Evolutionary conservation across 75 land plant genomes (phyloP).

Genomic region (Selaginella tamariscina): DNA sequence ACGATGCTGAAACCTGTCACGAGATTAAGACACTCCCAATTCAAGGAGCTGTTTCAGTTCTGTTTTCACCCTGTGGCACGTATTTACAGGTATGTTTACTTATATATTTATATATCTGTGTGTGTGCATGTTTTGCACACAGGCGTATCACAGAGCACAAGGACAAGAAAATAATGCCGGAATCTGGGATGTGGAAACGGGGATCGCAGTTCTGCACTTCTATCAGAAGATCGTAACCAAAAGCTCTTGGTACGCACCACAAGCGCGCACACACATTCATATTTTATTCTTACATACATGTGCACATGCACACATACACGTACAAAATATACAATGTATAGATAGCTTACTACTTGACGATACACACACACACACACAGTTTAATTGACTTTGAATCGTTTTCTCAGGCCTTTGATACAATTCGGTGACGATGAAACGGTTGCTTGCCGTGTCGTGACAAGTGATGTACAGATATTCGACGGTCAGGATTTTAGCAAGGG

Average conservation of each 20-base stretch:
- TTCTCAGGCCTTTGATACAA: constrained; percentile 63
- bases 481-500: constrained; percentile 59
- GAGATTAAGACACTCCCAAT: constrained; percentile 42
- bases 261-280: too few species aligned
- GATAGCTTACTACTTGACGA: background rate
- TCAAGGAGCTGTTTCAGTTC: constrained; percentile 43
- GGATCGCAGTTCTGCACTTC: constrained; percentile 35
- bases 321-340: background rate
- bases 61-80: constrained; percentile 63
- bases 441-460: constrained; percentile 88
- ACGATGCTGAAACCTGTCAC: constrained; percentile 30
- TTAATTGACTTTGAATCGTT: background rate
- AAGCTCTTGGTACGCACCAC: constrained; percentile 55
- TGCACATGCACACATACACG: constrained; percentile 6
- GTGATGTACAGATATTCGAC: constrained; percentile 87
- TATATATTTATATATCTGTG: too few species aligned
- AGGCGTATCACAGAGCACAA: too few species aligned
- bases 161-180: constrained; percentile 67
- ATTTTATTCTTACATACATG: too few species aligned
- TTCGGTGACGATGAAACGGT: constrained; percentile 81
- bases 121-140: too few species aligned
- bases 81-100: constrained; percentile 76
- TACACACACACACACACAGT: constrained; percentile 6
- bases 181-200: constrained; percentile 47
- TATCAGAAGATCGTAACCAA: constrained; percentile 69